A percentile compares a stretch with the other conserved stretches of the same genome.
Conservation (phyloP, 495 filamentous ascomycete genomes). For the Xylaria bambusicola region DNA sequence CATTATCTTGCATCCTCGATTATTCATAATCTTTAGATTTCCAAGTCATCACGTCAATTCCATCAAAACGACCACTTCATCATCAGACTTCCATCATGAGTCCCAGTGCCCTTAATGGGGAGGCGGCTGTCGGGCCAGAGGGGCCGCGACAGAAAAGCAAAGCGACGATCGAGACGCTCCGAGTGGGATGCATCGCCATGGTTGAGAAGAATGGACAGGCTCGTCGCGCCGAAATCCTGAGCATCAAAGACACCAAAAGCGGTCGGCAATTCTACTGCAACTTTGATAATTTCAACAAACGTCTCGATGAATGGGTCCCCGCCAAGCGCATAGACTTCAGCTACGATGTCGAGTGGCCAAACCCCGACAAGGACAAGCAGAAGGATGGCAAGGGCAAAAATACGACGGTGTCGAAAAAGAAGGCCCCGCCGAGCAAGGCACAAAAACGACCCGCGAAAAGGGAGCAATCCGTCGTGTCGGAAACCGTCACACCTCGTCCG, state of each 20-base stretch:
- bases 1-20: background rate
- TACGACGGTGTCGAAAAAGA: constrained; percentile 46
- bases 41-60: constrained; percentile 5
- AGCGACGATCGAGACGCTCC: constrained; percentile 75
- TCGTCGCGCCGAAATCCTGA: constrained; percentile 90
- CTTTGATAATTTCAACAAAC: constrained; percentile 99
- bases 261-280: constrained; percentile 90
- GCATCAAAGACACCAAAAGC: constrained; percentile 81
- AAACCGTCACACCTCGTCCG: constrained; percentile 48
- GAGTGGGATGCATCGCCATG: constrained; percentile 53
- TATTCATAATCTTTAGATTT: constrained; percentile 6
- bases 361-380: constrained; percentile 56
- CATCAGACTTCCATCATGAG: constrained; percentile 44
- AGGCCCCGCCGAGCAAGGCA: constrained; percentile 48
- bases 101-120: constrained; percentile 38
- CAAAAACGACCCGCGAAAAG: constrained; percentile 58
- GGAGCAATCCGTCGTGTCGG: constrained; percentile 49
- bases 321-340: constrained; percentile 77
- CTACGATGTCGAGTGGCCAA: constrained; percentile 60
- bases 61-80: constrained; percentile 23
- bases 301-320: constrained; percentile 94
- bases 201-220: constrained; percentile 71
- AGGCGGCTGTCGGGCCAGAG: constrained; percentile 47
- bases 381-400: constrained; percentile 56
- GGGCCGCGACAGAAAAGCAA: constrained; percentile 68